Evolutionary conservation across 2,329 filamentous ascomycete genomes (phyloP).

Genomic region (Salinomyces thailandicus): DNA sequence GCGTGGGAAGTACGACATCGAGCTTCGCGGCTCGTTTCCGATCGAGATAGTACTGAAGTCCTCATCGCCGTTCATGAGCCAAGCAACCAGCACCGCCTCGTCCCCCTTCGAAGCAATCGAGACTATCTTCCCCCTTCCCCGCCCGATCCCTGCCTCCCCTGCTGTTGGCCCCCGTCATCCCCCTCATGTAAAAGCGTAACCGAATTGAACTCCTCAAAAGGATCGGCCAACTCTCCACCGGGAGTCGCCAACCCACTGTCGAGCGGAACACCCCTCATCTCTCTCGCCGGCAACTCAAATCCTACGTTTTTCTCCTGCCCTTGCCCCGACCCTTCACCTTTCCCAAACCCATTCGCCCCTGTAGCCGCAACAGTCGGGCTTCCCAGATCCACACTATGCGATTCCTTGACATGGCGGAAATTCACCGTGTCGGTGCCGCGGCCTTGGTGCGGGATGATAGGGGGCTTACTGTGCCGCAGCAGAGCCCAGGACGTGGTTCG

Average conservation of each 20-base stretch:
- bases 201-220: constrained; percentile 97
- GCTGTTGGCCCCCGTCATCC: constrained; percentile 41
- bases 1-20: too few relatives aligned
- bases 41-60: too few relatives aligned
- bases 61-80: too few relatives aligned
- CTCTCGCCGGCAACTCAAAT: constrained; percentile 23
- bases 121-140: too few relatives aligned
- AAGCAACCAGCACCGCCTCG: too few relatives aligned
- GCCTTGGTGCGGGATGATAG: constrained; percentile 86
- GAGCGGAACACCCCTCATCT: constrained; percentile 67
- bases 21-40: too few relatives aligned
- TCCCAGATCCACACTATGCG: constrained; percentile 77
- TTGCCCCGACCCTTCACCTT: constrained; percentile 22
- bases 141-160: not conserved
- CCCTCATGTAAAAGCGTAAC: constrained; percentile 95
- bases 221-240: constrained; percentile 70
- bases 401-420: constrained; percentile 97
- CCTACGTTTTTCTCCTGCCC: constrained; percentile 26
- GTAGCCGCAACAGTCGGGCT: not conserved
- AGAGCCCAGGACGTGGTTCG: constrained; percentile 91
- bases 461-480: constrained; percentile 93
- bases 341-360: too few relatives aligned
- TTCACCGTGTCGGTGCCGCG: constrained; percentile 89
- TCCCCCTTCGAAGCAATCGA: too few relatives aligned
- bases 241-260: constrained; percentile 81